These are phyloP conservation scores for Penicillium psychrofluorescens DNA, from an alignment of 495 filamentous ascomycete species.

Conservation along the genomic window DNA sequence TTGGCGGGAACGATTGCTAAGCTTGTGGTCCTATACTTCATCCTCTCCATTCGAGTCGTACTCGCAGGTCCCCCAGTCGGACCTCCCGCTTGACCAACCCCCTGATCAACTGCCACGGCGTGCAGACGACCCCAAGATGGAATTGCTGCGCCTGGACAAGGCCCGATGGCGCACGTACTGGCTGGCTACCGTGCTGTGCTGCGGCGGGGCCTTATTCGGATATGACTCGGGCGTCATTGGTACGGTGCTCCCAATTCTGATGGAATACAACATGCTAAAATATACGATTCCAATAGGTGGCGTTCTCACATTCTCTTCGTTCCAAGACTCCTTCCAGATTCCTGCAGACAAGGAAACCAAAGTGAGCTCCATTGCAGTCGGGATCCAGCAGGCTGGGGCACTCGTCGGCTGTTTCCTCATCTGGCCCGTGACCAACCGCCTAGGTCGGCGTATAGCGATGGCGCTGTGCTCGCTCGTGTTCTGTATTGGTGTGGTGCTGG, in stretches of 20 bases:
- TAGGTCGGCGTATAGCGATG: slow-evolving; percentile 38
- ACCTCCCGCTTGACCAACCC: neutral
- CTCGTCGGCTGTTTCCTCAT: slow-evolving; percentile 42
- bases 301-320: slow-evolving; percentile 39
- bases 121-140: slow-evolving; percentile 1
- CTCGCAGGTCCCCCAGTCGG: slow-evolving; percentile 8
- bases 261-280: neutral
- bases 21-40: slow-evolving; percentile 5
- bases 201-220: slow-evolving; percentile 36
- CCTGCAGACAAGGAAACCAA: slow-evolving; percentile 24
- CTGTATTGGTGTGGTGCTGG: slow-evolving; percentile 38
- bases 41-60: neutral
- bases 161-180: slow-evolving; percentile 42
- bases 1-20: slow-evolving; percentile 3
- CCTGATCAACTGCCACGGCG: neutral
- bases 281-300: slow-evolving; percentile 25
- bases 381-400: slow-evolving; percentile 40
- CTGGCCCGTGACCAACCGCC: slow-evolving; percentile 40
- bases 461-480: slow-evolving; percentile 39
- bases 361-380: slow-evolving; percentile 39
- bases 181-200: slow-evolving; percentile 42
- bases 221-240: slow-evolving; percentile 41
- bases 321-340: slow-evolving; percentile 35
- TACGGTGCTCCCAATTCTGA: slow-evolving; percentile 6
- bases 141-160: slow-evolving; percentile 22